Conservation (phyloP, 2,329 filamentous ascomycete species). For the Alternaria sp. region DNA sequence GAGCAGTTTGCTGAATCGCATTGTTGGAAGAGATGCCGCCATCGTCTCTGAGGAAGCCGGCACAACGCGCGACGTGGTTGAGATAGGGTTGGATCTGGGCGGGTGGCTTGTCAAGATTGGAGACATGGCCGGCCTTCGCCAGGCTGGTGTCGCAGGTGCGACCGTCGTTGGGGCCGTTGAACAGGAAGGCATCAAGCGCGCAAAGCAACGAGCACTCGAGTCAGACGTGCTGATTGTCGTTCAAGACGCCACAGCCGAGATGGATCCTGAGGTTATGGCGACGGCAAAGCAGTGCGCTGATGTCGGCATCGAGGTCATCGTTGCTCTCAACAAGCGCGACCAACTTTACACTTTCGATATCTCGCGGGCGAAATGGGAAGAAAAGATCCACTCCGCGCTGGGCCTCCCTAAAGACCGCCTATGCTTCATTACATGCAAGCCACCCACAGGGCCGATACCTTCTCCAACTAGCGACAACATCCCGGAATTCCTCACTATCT, state of each 20-base stretch:
- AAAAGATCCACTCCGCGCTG: conserved; percentile 28
- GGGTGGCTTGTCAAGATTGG: conserved; percentile 94
- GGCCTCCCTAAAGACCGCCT: conserved; percentile 51
- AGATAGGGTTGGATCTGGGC: conserved; percentile 85
- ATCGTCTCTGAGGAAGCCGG: conserved; percentile 94
- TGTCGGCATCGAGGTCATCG: conserved; percentile 60
- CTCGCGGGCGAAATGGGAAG: conserved; percentile 23
- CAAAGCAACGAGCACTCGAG: conserved; percentile 78
- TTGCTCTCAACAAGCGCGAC: conserved; percentile 68
- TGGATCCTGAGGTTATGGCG: conserved; percentile 64
- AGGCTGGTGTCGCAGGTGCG: conserved; percentile 42
- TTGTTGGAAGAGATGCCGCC: conserved; percentile 90
- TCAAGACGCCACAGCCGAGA: conserved; percentile 69
- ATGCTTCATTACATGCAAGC: conserved; percentile 75
- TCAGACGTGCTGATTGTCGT: conserved; percentile 87
- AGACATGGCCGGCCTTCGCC: conserved; percentile 88
- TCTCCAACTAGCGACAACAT: conserved; percentile 67
- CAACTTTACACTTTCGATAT: conserved; percentile 49
- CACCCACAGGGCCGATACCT: conserved; percentile 50
- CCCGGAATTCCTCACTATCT: conserved; percentile 68
- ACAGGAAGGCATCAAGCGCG: conserved; percentile 86
- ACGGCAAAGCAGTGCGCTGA: conserved; percentile 59
- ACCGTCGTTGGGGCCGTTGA: conserved; percentile 74
- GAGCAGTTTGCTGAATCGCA: conserved; percentile 86
- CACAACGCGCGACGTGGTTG: conserved; percentile 91